Evolutionary conservation across 2,329 filamentous ascomycete genomes (phyloP).

Genomic region (Penicillium sp.): DNA sequence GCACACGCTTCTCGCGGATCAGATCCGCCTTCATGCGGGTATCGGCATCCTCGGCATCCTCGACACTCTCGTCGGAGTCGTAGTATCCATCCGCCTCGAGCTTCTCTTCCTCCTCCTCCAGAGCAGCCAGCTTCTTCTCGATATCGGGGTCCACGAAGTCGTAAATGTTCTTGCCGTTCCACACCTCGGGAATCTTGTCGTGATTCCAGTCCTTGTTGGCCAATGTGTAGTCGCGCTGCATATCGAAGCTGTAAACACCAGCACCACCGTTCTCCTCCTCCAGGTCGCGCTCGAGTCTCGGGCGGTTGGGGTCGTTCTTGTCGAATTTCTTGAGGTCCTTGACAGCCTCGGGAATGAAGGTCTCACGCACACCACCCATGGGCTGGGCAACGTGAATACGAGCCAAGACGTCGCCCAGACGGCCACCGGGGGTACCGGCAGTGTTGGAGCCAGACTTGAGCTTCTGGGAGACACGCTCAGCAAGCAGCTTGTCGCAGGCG

Average conservation of each 20-base stretch:
- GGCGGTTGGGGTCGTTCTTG: slow-evolving; percentile 80
- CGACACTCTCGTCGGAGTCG: slow-evolving; percentile 77
- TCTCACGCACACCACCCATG: slow-evolving; percentile 76
- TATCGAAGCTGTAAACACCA: slow-evolving; percentile 92
- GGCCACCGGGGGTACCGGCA: slow-evolving; percentile 71
- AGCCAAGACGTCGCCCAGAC: slow-evolving; percentile 85
- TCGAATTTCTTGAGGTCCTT: slow-evolving; percentile 85
- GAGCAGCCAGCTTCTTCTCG: slow-evolving; percentile 81
- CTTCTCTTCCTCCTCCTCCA: slow-evolving; percentile 94
- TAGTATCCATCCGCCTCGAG: slow-evolving; percentile 92
- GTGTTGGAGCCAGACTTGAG: slow-evolving; percentile 83
- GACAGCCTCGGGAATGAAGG: slow-evolving; percentile 83
- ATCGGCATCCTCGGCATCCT: slow-evolving; percentile 86
- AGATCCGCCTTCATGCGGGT: slow-evolving; percentile 87
- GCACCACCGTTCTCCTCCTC: slow-evolving; percentile 92
- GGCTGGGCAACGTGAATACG: slow-evolving; percentile 97
- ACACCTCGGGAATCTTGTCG: slow-evolving; percentile 90
- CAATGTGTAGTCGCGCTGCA: slow-evolving; percentile 84
- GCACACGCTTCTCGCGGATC: slow-evolving; percentile 89
- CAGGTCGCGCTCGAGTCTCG: slow-evolving; percentile 76
- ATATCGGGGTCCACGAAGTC: slow-evolving; percentile 98
- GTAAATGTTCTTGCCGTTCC: slow-evolving; percentile 95
- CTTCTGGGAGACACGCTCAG: slow-evolving; percentile 92
- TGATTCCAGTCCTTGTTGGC: slow-evolving; percentile 92
- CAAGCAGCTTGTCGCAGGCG: slow-evolving; percentile 88